A percentile compares a stretch with the other conserved stretches of the same genome.
These are phyloP conservation scores for Hymenoscyphus linearis DNA, from an alignment of 2,329 filamentous ascomycete genomes.

Conservation along the genomic window DNA sequence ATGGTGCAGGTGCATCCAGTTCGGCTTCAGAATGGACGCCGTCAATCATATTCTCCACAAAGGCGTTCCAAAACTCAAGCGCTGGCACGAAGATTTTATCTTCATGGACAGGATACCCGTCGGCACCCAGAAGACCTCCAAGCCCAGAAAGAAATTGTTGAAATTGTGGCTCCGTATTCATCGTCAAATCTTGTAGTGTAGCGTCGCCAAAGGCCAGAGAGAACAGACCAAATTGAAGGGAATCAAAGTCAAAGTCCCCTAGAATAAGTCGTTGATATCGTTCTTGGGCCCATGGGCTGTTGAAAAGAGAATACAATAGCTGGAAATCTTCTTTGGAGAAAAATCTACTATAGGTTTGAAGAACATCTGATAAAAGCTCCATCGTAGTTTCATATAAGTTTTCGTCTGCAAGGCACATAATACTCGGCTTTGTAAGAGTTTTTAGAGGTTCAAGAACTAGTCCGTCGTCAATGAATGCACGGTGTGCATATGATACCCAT, in stretches of 20 bases:
- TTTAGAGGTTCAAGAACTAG: conserved; percentile 55
- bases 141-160: conserved; percentile 52
- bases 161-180: conserved; percentile 41
- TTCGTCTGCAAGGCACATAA: conserved; percentile 55
- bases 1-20: conserved; percentile 40
- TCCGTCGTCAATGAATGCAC: conserved; percentile 51
- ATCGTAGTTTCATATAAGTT: conserved; percentile 54
- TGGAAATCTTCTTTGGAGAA: conserved; percentile 54
- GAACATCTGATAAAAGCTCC: conserved; percentile 59
- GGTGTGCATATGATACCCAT: conserved; percentile 71
- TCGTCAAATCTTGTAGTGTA: conserved; percentile 54
- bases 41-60: conserved; percentile 64
- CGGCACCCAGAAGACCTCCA: conserved; percentile 59
- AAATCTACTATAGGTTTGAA: conserved; percentile 60
- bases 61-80: conserved; percentile 77
- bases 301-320: conserved; percentile 53
- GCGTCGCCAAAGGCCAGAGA: conserved; percentile 66
- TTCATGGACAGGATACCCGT: conserved; percentile 64
- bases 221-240: conserved; percentile 60
- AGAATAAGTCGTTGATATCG: conserved; percentile 50
- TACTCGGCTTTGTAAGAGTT: conserved; percentile 52
- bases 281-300: conserved; percentile 52
- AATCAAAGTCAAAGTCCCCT: conserved; percentile 59
- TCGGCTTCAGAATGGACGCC: conserved; percentile 46
- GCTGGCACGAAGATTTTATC: conserved; percentile 68